Evolutionary conservation across 352 stramenopile genomes (phyloP).

Genomic region (Pythium aristosporum): DNA sequence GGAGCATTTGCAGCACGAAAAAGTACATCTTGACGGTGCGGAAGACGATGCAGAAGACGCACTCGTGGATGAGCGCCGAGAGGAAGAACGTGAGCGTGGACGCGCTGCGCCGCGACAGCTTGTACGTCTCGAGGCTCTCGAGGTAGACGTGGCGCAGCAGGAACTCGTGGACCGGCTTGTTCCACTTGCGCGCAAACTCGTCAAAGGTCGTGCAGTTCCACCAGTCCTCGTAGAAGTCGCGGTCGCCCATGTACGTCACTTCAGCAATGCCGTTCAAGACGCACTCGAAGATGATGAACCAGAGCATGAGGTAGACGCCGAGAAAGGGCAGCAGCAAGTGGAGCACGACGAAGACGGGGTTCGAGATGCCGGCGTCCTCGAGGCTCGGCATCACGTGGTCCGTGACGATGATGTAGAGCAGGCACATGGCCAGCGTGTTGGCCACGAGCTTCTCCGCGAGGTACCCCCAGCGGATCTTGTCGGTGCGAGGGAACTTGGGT

Average conservation of each 20-base stretch:
- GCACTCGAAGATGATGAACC: conserved; percentile 97
- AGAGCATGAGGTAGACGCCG: conserved; percentile 94
- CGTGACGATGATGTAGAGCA: conserved; percentile 90
- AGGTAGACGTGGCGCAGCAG: conserved; percentile 85
- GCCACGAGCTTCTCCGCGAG: conserved; percentile 75
- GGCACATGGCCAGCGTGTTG: conserved; percentile 73
- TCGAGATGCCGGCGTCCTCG: conserved; percentile 61
- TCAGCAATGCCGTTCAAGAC: conserved; percentile 96
- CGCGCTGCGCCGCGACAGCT: conserved; percentile 66
- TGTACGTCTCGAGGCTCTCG: conserved; percentile 73
- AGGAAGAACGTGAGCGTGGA: conserved; percentile 93
- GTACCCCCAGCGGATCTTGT: conserved; percentile 83
- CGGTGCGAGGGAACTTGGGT: conserved; percentile 87
- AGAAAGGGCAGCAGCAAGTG: conserved; percentile 92
- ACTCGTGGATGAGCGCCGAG: conserved; percentile 94
- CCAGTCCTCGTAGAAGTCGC: conserved; percentile 97
- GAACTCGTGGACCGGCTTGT: conserved; percentile 97
- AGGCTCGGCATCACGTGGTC: conserved; percentile 88
- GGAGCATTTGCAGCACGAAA: conserved; percentile 94
- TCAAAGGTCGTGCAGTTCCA: conserved; percentile 96
- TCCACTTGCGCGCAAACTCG: conserved; percentile 94
- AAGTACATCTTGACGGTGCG: conserved; percentile 92
- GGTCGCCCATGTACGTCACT: conserved; percentile 88
- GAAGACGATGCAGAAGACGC: conserved; percentile 94
- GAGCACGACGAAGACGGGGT: conserved; percentile 55